Evolutionary conservation across 2,329 filamentous ascomycete species (phyloP), one percentile per base, ranked within the genome.

Genomic region (Trichoderma arundinaceum): DNA sequence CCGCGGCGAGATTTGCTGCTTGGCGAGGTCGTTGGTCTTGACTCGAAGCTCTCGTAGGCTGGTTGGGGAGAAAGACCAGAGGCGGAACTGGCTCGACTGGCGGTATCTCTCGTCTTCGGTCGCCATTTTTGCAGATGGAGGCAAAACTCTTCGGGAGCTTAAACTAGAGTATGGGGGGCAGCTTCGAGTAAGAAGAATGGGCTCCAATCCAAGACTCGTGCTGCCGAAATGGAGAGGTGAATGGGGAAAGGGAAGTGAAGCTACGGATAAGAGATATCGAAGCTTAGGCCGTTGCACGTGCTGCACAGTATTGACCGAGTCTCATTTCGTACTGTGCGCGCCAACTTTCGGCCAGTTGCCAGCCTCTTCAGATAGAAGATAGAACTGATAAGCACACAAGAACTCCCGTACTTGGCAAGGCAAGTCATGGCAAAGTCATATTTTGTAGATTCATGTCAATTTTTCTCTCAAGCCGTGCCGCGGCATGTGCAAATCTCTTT

Each of bases 91-190:
- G 53, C 92, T 94, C 0, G 94, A 96, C 59, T 91, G 86, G 38
- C 92, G 89, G 79, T 98, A 99, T 64, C 94, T 84, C 71, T 92
- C 91, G 79, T 99, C 95, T 84, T 99, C 95, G 68, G 88, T 91
- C 7, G 84, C 84, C 87, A 96, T 92, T 12, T 12, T 32, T 68
- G 52, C 5, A 12, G 12, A 7, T 13, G 2, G 15, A 32, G 7
- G 78, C 69, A 49, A 28, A 10, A 28, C 22, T 28, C 22, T 28
- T 28, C 22, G 22, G 22, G 22, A 28, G 22, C 22, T 28, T 28
- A 28, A 28, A 28, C 22, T 3, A 28, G 22, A 32, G 17, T 35
- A 22, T 12, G 13, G n/a, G 13, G 17, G n/a, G 13, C 3, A 3
- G 8, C 10, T 28, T 28, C 22, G 9, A 46, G 5, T 2, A 22